These are phyloP conservation scores for Pseudozyma sp. DNA, from an alignment of 1,284 basidiomycete species.

Conservation along the genomic window DNA sequence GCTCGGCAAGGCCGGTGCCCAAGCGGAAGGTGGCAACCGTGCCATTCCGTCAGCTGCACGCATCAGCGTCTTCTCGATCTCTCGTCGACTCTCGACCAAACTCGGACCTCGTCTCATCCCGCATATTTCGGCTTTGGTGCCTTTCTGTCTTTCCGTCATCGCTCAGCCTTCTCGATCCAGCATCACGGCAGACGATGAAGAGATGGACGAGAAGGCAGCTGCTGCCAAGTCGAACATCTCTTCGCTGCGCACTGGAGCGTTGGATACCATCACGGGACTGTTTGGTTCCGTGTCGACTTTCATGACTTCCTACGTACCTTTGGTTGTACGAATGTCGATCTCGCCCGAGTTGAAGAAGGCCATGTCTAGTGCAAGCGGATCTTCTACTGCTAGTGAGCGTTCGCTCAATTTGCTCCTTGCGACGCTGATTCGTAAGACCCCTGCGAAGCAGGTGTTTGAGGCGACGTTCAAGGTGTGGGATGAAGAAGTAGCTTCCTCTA, in stretches of 20 bases:
- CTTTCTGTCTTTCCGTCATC: constrained; percentile 37
- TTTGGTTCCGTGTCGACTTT: constrained; percentile 63
- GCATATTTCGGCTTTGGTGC: constrained; percentile 57
- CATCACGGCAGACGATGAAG: constrained; percentile 14
- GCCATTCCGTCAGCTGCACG: constrained; percentile 27
- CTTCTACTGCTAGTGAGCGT: constrained; percentile 37
- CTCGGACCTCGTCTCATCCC: constrained; percentile 65
- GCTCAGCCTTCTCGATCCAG: constrained; percentile 12
- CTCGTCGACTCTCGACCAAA: constrained; percentile 46
- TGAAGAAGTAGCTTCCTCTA: constrained; percentile 17
- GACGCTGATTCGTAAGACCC: constrained; percentile 39
- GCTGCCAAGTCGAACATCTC: constrained; percentile 32
- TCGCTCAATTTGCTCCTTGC: constrained; percentile 45
- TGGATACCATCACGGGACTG: constrained; percentile 57
- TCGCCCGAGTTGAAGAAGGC: constrained; percentile 38
- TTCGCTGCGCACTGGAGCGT: constrained; percentile 47
- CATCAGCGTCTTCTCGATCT: constrained; percentile 51
- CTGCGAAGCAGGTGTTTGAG: constrained; percentile 45
- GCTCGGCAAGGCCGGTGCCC: constrained; percentile 39
- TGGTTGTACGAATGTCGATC: constrained; percentile 43
- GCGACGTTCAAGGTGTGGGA: constrained; percentile 54
- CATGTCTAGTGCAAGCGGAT: constrained; percentile 42
- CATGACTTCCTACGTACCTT: constrained; percentile 54
- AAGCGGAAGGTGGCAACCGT: constrained; percentile 17
- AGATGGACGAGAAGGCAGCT: constrained; percentile 5